phyloP scores from a whole-genome alignment of 257 asterid species.

The Jasminum sambac region DNA sequence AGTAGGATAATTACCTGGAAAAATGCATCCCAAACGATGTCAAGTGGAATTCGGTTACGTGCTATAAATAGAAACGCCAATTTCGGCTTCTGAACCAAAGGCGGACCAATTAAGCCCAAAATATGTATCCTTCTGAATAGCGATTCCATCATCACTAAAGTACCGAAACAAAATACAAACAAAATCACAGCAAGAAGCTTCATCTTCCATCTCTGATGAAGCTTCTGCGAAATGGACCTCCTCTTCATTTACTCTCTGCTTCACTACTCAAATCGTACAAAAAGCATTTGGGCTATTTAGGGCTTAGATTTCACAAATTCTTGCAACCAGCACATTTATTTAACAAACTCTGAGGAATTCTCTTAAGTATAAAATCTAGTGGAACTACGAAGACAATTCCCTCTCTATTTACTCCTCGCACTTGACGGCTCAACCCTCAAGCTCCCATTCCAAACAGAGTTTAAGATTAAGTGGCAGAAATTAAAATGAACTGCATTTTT shows the following conservation, averaged over 20 bases:
- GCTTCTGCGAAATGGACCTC: slow-evolving; percentile 55
- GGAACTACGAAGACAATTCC: slow-evolving; percentile 3
- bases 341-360: slow-evolving; percentile 18
- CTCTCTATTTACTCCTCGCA: background rate
- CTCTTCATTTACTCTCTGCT: slow-evolving; percentile 38
- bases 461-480: background rate
- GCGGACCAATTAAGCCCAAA: slow-evolving; percentile 43
- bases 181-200: slow-evolving; percentile 52
- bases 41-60: slow-evolving; percentile 85
- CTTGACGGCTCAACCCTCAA: background rate
- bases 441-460: background rate
- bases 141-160: slow-evolving; percentile 64
- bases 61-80: slow-evolving; percentile 82
- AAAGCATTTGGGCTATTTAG: slow-evolving; percentile 19
- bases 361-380: too few species aligned
- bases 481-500: background rate
- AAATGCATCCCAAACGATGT: slow-evolving; percentile 79
- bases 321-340: background rate
- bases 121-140: slow-evolving; percentile 55
- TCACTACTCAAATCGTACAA: slow-evolving; percentile 3
- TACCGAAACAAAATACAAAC: slow-evolving; percentile 51
- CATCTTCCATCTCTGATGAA: slow-evolving; percentile 66
- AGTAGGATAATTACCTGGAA: slow-evolving; percentile 54
- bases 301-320: slow-evolving; percentile 24
- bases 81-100: slow-evolving; percentile 59